Evolutionary conservation across 202 grass and related monocot genomes (phyloP).

Genomic region (Digitaria exilis): DNA sequence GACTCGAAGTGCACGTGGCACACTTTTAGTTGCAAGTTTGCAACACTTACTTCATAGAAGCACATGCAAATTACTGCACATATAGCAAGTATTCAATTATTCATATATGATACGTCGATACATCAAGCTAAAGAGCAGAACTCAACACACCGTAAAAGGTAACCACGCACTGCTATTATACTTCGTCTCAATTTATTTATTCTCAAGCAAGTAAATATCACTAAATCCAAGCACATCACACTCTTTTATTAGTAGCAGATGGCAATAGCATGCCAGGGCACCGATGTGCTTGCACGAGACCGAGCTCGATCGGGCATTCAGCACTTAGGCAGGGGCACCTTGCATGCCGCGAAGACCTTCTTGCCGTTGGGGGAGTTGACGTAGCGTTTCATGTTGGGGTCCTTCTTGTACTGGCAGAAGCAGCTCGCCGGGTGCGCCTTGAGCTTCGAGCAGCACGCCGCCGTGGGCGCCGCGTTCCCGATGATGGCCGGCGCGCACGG

Average conservation of each 20-base stretch:
- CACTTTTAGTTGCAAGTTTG: background rate
- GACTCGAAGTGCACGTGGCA: too few relatives aligned
- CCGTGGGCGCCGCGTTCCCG: constrained; percentile 46
- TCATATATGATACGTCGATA: too few relatives aligned
- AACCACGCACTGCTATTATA: background rate
- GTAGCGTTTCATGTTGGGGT: constrained; percentile 68
- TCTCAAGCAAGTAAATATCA: background rate
- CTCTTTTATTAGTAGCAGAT: background rate
- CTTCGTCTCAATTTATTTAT: constrained; percentile 2
- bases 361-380: constrained; percentile 89
- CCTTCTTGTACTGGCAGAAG: constrained; percentile 79
- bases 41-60: background rate
- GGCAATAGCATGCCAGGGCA: too few relatives aligned
- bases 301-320: constrained; percentile 11
- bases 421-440: constrained; percentile 77
- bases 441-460: constrained; percentile 69
- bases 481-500: constrained; percentile 71
- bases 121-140: background rate
- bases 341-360: constrained; percentile 64
- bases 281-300: background rate
- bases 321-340: constrained; percentile 57
- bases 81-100: background rate
- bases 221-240: background rate
- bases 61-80: background rate
- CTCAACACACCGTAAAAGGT: background rate